These are phyloP conservation scores for Coemansia reversa DNA, from an alignment of 192 early-diverging fungal genomes.

Conservation along the genomic window DNA sequence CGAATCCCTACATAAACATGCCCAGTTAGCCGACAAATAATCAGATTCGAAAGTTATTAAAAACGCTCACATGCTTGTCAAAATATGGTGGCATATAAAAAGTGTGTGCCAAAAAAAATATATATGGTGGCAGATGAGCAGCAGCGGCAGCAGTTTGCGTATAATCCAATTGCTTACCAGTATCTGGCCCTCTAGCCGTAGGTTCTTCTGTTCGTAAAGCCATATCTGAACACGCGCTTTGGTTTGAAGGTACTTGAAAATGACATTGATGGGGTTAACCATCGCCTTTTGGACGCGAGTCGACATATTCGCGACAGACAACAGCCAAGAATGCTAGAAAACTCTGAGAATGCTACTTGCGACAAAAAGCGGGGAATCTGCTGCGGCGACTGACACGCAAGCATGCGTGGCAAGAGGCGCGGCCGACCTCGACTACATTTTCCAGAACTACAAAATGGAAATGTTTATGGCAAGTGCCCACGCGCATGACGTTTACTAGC, in stretches of 20 bases:
- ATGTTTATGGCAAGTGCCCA: too few species aligned
- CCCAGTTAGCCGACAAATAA: too few species aligned
- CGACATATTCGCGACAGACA: slow-evolving; percentile 34
- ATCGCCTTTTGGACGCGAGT: slow-evolving; percentile 55
- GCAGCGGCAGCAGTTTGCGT: background rate
- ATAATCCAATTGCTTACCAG: slow-evolving; percentile 60
- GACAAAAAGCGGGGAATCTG: background rate
- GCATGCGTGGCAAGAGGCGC: too few species aligned
- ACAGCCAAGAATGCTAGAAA: background rate
- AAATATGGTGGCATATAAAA: background rate
- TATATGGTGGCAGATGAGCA: too few species aligned
- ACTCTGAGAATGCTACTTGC: background rate
- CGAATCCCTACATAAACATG: slow-evolving; percentile 75
- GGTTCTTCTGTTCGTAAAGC: slow-evolving; percentile 87
- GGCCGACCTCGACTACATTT: too few species aligned
- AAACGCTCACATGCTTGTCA: background rate
- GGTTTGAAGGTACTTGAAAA: slow-evolving; percentile 94
- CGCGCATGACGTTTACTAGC: too few species aligned
- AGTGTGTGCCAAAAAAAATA: too few species aligned
- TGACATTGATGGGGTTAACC: slow-evolving; percentile 75
- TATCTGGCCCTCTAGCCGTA: slow-evolving; percentile 90
- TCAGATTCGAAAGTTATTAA: background rate
- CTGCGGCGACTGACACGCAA: background rate
- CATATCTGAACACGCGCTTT: slow-evolving; percentile 90
- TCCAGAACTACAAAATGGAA: too few species aligned